These are phyloP conservation scores for Boletus reticuloceps DNA, from an alignment of 768 basidiomycete species.

Conservation along the genomic window DNA sequence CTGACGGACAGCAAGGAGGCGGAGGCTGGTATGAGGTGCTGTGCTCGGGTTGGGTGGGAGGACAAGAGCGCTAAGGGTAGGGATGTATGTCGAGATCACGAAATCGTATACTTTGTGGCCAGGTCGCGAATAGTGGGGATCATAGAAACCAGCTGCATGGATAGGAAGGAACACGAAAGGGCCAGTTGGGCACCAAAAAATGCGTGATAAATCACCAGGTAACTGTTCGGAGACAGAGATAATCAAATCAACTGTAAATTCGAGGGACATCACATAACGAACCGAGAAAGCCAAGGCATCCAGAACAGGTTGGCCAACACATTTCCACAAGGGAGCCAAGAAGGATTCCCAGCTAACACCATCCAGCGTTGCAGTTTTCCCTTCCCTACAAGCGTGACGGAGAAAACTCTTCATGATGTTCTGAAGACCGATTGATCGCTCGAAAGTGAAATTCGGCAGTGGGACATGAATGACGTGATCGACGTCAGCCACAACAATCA, in stretches of 20 bases:
- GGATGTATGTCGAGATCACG: background rate
- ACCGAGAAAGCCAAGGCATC: constrained; percentile 3
- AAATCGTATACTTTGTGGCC: background rate
- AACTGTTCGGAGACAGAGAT: background rate
- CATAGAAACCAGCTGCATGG: background rate
- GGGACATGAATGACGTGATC: constrained; percentile 4
- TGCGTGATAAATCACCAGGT: background rate
- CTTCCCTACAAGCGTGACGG: background rate
- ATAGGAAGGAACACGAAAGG: background rate
- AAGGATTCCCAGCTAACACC: background rate
- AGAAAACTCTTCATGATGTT: background rate
- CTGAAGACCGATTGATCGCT: background rate
- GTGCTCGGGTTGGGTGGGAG: background rate
- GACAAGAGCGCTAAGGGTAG: constrained; percentile 8
- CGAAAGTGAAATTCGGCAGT: background rate
- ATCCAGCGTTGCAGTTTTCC: background rate
- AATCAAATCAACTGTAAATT: background rate
- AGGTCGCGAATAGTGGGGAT: background rate
- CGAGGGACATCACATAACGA: background rate
- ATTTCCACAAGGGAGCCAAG: constrained; percentile 6
- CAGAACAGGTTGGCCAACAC: constrained; percentile 1
- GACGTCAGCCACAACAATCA: constrained; percentile 3
- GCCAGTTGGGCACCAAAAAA: background rate
- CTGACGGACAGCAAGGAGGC: background rate
- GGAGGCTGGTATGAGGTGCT: background rate